phyloP scores from a whole-genome alignment of 176 grass and related monocot genomes.

The Cymbopogon citratus region DNA sequence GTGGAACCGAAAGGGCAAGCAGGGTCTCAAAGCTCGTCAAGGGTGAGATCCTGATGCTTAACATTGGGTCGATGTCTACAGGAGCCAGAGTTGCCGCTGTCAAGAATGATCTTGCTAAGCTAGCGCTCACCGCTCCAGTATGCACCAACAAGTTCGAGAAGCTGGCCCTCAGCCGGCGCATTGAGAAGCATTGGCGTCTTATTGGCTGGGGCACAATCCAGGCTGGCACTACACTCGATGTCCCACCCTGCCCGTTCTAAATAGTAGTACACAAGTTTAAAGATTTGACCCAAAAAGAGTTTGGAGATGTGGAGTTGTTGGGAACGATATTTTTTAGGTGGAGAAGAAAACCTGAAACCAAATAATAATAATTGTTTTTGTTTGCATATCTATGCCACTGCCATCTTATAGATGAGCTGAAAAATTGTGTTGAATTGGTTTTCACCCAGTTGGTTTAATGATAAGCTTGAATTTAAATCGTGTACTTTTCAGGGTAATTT shows the following conservation, averaged over 20 bases:
- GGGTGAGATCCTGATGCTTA: slow-evolving; percentile 90
- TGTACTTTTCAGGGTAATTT: no score
- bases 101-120: slow-evolving; percentile 78
- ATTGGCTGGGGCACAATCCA: slow-evolving; percentile 93
- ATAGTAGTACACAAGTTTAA: no score
- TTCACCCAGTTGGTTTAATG: no score
- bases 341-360: slow-evolving; percentile 43
- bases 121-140: slow-evolving; percentile 68
- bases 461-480: not conserved
- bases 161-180: slow-evolving; percentile 74
- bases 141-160: slow-evolving; percentile 85
- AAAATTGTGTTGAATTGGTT: not conserved
- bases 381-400: not conserved
- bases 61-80: slow-evolving; percentile 86
- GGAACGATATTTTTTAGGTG: slow-evolving; percentile 35
- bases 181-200: slow-evolving; percentile 90
- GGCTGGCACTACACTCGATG: slow-evolving; percentile 55
- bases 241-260: slow-evolving; percentile 69
- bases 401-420: not conserved
- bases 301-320: slow-evolving; percentile 37
- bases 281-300: not conserved
- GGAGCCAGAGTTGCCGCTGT: slow-evolving; percentile 63
- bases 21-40: slow-evolving; percentile 81
- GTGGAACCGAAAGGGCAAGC: slow-evolving; percentile 72
- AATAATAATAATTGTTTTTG: not conserved